These are phyloP conservation scores for Leccinum longicurvipes DNA, from an alignment of 768 basidiomycete species.

Conservation along the genomic window DNA sequence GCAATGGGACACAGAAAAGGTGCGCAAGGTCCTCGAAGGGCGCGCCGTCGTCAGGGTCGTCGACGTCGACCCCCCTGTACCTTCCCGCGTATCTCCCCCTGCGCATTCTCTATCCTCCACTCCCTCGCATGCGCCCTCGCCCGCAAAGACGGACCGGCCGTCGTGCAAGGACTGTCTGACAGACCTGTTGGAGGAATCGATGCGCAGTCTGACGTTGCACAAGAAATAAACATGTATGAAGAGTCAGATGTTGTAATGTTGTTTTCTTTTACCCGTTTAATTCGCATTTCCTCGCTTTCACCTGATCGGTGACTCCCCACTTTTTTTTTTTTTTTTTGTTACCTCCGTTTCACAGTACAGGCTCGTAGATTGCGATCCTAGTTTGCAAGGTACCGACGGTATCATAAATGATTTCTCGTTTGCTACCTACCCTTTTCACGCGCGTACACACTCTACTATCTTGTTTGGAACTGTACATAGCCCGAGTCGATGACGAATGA, in stretches of 20 bases:
- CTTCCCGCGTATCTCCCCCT: neutral
- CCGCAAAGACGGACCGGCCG: conserved; percentile 16
- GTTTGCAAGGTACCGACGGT: neutral
- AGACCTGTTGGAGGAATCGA: conserved; percentile 61
- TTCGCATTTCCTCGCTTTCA: neutral
- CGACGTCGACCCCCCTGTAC: conserved; percentile 53
- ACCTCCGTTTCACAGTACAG: neutral
- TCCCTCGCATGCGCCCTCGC: neutral
- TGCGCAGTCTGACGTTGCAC: conserved; percentile 59
- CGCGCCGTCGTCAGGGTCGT: conserved; percentile 77
- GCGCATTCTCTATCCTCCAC: neutral
- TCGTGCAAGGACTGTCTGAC: conserved; percentile 28
- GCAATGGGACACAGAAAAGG: conserved; percentile 72
- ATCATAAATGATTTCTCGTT: neutral
- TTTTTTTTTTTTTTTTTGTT: neutral
- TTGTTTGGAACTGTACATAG: conserved; percentile 18
- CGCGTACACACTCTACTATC: conserved; percentile 12
- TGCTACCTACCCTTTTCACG: conserved; percentile 14
- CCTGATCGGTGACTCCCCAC: conserved; percentile 13
- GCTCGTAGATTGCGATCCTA: conserved; percentile 5
- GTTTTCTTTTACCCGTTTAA: conserved; percentile 12
- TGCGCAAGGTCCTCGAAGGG: conserved; percentile 77
- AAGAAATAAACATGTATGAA: conserved; percentile 40
- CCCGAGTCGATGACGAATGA: neutral
- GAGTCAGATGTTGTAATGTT: neutral